A percentile compares a stretch with the other conserved stretches of the same genome.
These are phyloP conservation scores for Gonapodya sp. DNA, from an alignment of 192 early-diverging fungal species.

Conservation along the genomic window DNA sequence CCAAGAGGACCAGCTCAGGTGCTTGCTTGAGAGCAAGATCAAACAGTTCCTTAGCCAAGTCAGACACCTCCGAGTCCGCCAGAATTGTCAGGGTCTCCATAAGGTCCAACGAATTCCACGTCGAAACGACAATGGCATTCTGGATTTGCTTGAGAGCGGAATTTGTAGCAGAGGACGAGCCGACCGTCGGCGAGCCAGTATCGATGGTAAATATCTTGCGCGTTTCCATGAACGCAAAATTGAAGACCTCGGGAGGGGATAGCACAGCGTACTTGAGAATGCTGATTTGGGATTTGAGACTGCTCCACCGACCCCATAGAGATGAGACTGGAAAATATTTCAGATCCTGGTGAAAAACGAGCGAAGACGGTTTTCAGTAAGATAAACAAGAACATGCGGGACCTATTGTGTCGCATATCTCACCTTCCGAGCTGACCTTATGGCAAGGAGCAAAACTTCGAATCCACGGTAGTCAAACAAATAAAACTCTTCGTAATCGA, in stretches of 20 bases:
- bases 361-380: too few relatives aligned
- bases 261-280: conserved; percentile 52
- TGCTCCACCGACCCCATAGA: conserved; percentile 66
- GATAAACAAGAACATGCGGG: not conserved
- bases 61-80: conserved; percentile 43
- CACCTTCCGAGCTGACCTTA: conserved; percentile 47
- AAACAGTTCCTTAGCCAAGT: conserved; percentile 54
- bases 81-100: conserved; percentile 51
- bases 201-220: not conserved
- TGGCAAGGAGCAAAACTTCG: conserved; percentile 48
- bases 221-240: conserved; percentile 23
- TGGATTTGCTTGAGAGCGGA: not conserved
- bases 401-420: not conserved
- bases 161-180: not conserved
- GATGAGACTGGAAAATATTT: conserved; percentile 55
- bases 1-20: conserved; percentile 66
- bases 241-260: conserved; percentile 47
- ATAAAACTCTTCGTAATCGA: conserved; percentile 55
- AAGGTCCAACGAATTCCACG: conserved; percentile 64
- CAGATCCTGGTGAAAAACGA: conserved; percentile 42
- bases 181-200: not conserved
- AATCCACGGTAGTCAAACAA: conserved; percentile 45
- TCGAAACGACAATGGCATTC: not conserved
- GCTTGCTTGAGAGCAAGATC: conserved; percentile 48
- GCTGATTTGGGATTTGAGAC: conserved; percentile 58